These are phyloP conservation scores for Sonneratia alba DNA, from an alignment of 345 rosid species.

Conservation along the genomic window DNA sequence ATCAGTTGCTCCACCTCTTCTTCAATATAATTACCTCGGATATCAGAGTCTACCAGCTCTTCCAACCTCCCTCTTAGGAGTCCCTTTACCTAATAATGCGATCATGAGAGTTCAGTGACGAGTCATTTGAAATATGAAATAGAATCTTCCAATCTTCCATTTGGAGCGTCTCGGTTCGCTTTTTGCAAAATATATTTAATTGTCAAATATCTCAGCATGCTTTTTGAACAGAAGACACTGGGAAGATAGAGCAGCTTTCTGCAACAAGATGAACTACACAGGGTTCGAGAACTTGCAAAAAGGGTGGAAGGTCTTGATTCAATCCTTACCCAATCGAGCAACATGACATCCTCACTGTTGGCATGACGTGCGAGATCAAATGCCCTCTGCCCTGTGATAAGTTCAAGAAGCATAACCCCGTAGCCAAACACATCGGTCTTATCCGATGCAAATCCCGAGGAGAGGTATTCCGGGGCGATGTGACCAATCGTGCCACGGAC, in stretches of 20 bases:
- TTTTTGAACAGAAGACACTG: too few relatives aligned
- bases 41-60: background rate
- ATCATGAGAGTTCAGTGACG: background rate
- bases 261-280: too few relatives aligned
- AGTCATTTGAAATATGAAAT: background rate
- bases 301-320: background rate
- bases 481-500: background rate
- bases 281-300: background rate
- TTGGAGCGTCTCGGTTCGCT: background rate
- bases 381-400: background rate
- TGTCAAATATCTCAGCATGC: too few relatives aligned
- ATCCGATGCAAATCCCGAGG: background rate
- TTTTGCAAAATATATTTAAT: too few relatives aligned
- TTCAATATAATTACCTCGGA: background rate
- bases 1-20: constrained; percentile 8
- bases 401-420: background rate
- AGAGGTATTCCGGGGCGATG: background rate
- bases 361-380: background rate
- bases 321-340: constrained; percentile 1
- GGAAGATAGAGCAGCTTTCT: too few relatives aligned
- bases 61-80: background rate
- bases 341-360: background rate
- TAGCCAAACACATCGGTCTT: background rate
- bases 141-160: background rate
- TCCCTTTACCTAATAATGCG: background rate